Percentiles rank a stretch among this genome's conserved stretches.
Evolutionary conservation across 306 rosid species (phyloP).

Genomic region (Astragalus glycyphyllos): DNA sequence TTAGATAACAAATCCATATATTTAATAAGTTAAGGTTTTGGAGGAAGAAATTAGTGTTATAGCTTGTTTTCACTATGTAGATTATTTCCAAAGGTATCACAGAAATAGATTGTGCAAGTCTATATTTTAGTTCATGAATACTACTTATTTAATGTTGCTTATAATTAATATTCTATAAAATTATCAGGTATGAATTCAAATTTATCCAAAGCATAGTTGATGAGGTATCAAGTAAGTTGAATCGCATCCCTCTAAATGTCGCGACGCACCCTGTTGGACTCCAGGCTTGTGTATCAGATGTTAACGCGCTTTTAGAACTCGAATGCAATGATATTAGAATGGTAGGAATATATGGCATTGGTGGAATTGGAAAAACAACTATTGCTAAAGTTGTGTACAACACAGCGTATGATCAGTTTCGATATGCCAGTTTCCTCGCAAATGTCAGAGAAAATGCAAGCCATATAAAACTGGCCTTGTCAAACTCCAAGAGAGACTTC

Average conservation of each 20-base stretch:
- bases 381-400: conserved; percentile 46
- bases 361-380: conserved; percentile 50
- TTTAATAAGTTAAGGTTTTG: neutral
- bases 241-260: conserved; percentile 39
- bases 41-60: neutral
- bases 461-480: conserved; percentile 33
- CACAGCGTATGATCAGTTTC: conserved; percentile 29
- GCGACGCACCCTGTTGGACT: conserved; percentile 48
- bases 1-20: no score
- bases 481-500: conserved; percentile 45
- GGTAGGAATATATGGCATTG: conserved; percentile 47
- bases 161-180: neutral
- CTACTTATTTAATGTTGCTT: conserved; percentile 1
- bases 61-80: conserved; percentile 1
- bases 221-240: conserved; percentile 44
- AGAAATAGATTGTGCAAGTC: neutral
- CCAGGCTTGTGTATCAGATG: conserved; percentile 41
- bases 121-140: neutral
- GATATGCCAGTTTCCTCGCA: conserved; percentile 37
- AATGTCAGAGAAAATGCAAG: conserved; percentile 42
- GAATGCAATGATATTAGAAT: conserved; percentile 36
- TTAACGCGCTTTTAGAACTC: conserved; percentile 38
- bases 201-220: conserved; percentile 46
- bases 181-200: conserved; percentile 45
- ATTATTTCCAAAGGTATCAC: neutral